Percentiles rank a stretch among this genome's conserved stretches.
These are phyloP conservation scores for Lachancea sp. DNA, from an alignment of 805 yeast species.

Conservation along the genomic window DNA sequence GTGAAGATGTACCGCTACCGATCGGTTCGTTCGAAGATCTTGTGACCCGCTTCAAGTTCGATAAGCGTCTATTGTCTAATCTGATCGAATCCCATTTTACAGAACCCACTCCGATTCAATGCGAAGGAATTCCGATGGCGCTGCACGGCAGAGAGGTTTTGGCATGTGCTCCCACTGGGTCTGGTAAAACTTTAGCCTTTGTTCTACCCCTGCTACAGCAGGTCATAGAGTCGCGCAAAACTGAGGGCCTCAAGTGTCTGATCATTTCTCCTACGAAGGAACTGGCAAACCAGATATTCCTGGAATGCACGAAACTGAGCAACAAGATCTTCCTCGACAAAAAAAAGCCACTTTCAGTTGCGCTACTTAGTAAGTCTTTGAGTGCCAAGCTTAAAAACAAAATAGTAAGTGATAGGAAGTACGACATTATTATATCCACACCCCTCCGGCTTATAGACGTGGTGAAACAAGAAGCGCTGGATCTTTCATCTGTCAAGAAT, in stretches of 20 bases:
- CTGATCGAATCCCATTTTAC: slow-evolving; percentile 63
- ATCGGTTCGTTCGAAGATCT: slow-evolving; percentile 85
- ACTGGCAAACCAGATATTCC: slow-evolving; percentile 77
- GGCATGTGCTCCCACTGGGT: slow-evolving; percentile 97
- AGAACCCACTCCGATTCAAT: slow-evolving; percentile 89
- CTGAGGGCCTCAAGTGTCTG: slow-evolving; percentile 58
- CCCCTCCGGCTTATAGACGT: slow-evolving; percentile 84
- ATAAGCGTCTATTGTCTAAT: slow-evolving; percentile 48
- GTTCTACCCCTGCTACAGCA: slow-evolving; percentile 72
- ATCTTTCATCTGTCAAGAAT: slow-evolving; percentile 60
- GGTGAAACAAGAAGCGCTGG: slow-evolving; percentile 53
- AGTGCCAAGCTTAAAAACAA: slow-evolving; percentile 62
- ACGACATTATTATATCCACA: slow-evolving; percentile 77
- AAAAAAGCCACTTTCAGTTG: slow-evolving; percentile 46
- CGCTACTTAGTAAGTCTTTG: slow-evolving; percentile 63
- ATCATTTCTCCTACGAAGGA: slow-evolving; percentile 93
- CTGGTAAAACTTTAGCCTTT: slow-evolving; percentile 93
- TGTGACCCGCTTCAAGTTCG: slow-evolving; percentile 58
- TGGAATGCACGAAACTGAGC: slow-evolving; percentile 57
- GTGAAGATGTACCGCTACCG: slow-evolving; percentile 85
- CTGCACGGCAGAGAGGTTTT: slow-evolving; percentile 67
- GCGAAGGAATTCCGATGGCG: slow-evolving; percentile 78
- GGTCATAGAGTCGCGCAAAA: slow-evolving; percentile 29
- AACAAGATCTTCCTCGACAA: slow-evolving; percentile 37
- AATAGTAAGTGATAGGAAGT: slow-evolving; percentile 52